phyloP scores from a whole-genome alignment of 192 early-diverging fungal genomes.

The Linnemannia exigua region DNA sequence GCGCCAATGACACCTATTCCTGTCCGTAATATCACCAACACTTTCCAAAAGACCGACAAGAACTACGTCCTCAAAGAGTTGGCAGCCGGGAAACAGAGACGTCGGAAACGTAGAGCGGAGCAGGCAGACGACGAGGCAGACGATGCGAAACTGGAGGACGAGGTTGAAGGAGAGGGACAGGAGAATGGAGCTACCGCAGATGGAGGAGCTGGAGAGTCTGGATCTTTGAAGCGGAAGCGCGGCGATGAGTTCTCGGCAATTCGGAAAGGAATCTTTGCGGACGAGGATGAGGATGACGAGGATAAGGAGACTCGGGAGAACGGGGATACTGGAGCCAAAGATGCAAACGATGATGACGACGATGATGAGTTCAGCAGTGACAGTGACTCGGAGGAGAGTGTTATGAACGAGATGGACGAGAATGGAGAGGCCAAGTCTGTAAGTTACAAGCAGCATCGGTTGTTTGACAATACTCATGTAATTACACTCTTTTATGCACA shows the following conservation, averaged over 20 bases:
- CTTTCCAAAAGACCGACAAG: conserved; percentile 61
- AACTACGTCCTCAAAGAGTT: conserved; percentile 61
- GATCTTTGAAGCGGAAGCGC: conserved; percentile 57
- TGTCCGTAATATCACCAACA: conserved; percentile 64
- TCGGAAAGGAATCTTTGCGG: conserved; percentile 43
- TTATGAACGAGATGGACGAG: conserved; percentile 50
- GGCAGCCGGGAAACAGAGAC: conserved; percentile 16
- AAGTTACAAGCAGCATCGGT: not conserved
- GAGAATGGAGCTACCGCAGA: not conserved
- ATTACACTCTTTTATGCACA: not conserved
- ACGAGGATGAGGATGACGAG: conserved; percentile 23
- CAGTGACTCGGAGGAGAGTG: conserved; percentile 49
- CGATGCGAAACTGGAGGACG: conserved; percentile 12
- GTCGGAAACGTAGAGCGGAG: conserved; percentile 26
- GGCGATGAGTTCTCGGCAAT: conserved; percentile 58
- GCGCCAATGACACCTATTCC: conserved; percentile 62
- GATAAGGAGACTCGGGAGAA: conserved; percentile 18
- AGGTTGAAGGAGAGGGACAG: conserved; percentile 1
- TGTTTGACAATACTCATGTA: not conserved
- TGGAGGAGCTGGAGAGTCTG: not conserved
- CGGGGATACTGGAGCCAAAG: not conserved
- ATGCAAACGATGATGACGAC: conserved; percentile 11
- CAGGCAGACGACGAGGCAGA: conserved; percentile 43
- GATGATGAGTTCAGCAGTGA: conserved; percentile 28
- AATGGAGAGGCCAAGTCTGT: conserved; percentile 47